A percentile compares a stretch with the other conserved stretches of the same genome.
These are phyloP conservation scores for Excoecaria cochinchinensis DNA, from an alignment of 345 rosid species.

Conservation along the genomic window DNA sequence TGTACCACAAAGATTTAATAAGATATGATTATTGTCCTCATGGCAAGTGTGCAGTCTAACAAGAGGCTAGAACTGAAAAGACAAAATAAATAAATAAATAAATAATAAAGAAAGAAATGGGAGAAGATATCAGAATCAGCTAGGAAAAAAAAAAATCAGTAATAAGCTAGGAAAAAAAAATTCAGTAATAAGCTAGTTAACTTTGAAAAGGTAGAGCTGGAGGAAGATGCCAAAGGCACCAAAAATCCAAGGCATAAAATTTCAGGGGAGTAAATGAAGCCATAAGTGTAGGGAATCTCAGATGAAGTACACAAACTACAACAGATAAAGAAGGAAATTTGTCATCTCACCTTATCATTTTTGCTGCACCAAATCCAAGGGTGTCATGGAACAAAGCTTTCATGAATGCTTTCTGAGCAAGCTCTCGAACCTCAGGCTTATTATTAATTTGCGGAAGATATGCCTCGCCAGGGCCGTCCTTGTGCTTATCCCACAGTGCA, in stretches of 20 bases:
- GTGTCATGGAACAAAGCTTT: slow-evolving; percentile 70
- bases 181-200: not conserved
- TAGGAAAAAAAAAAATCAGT: too few relatives aligned
- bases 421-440: slow-evolving; percentile 57
- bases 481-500: slow-evolving; percentile 70
- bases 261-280: not conserved
- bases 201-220: not conserved
- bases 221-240: not conserved
- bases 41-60: too few relatives aligned
- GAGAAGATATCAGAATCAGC: too few relatives aligned
- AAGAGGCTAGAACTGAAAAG: too few relatives aligned
- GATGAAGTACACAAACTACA: slow-evolving; percentile 3
- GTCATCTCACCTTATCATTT: slow-evolving; percentile 76
- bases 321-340: not conserved
- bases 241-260: not conserved
- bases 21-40: too few relatives aligned
- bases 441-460: slow-evolving; percentile 77
- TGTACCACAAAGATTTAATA: too few relatives aligned
- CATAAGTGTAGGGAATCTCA: not conserved
- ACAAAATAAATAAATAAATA: too few relatives aligned
- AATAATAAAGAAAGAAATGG: too few relatives aligned
- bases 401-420: slow-evolving; percentile 61
- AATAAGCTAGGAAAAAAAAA: too few relatives aligned
- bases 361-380: slow-evolving; percentile 94
- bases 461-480: slow-evolving; percentile 84